Percentiles rank a stretch among this genome's conserved stretches.
Conservation (phyloP, 2,329 filamentous ascomycete species). For the Amauroascus niger region DNA sequence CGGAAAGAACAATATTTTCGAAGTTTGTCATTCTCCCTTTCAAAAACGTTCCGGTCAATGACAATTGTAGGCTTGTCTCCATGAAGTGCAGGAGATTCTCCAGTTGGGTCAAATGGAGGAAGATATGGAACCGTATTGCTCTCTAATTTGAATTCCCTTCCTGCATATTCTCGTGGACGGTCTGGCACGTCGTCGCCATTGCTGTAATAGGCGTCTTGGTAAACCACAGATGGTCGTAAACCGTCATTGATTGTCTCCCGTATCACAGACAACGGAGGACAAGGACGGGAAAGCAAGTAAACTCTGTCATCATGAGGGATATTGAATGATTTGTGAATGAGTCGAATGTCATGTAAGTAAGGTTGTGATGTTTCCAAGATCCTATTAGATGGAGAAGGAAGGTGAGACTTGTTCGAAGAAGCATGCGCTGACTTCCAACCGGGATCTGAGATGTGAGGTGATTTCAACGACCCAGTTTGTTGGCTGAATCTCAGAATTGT, state of each 20-base stretch:
- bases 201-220: conserved; percentile 79
- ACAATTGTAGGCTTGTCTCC: conserved; percentile 43
- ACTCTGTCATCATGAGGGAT: conserved; percentile 20
- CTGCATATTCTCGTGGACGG: conserved; percentile 70
- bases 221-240: conserved; percentile 59
- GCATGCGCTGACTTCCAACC: background rate
- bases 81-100: conserved; percentile 46
- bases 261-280: conserved; percentile 38
- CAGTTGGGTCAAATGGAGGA: conserved; percentile 62
- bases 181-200: conserved; percentile 73
- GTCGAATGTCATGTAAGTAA: conserved; percentile 16
- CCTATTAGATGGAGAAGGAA: background rate
- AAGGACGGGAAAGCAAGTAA: conserved; percentile 20
- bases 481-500: conserved; percentile 60
- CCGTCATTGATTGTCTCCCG: conserved; percentile 47
- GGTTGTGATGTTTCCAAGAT: conserved; percentile 2
- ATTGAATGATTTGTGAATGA: conserved; percentile 26
- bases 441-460: conserved; percentile 20
- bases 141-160: conserved; percentile 69
- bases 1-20: conserved; percentile 52
- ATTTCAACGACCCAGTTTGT: conserved; percentile 47
- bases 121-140: conserved; percentile 70
- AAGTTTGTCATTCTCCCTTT: conserved; percentile 44
- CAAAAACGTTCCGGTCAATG: conserved; percentile 45
- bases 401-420: background rate